Evolutionary conservation across 352 stramenopile species (phyloP).

Genomic region (Pythium graminicola): DNA sequence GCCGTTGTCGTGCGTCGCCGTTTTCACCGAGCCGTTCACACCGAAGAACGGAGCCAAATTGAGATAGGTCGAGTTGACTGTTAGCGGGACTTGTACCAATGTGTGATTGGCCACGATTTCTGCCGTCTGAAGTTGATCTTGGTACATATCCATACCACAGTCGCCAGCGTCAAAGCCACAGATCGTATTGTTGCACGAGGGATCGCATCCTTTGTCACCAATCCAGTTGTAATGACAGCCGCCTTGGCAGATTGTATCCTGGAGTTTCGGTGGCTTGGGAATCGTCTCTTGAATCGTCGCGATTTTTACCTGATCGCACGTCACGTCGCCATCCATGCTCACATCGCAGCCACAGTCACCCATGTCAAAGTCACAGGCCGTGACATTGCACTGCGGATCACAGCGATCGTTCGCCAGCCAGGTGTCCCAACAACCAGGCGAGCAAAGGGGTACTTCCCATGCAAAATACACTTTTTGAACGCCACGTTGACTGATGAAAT

Average conservation of each 20-base stretch:
- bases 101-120: conserved; percentile 47
- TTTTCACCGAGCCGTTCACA: conserved; percentile 43
- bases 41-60: conserved; percentile 61
- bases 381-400: conserved; percentile 86
- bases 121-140: conserved; percentile 37
- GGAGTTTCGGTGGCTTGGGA: conserved; percentile 39
- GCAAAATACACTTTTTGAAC: conserved; percentile 90
- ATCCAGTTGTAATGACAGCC: conserved; percentile 76
- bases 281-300: conserved; percentile 45
- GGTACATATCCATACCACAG: conserved; percentile 40
- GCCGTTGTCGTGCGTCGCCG: conserved; percentile 59
- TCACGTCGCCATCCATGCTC: conserved; percentile 36
- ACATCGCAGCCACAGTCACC: conserved; percentile 89
- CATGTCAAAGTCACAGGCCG: conserved; percentile 88
- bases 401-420: conserved; percentile 82
- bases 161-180: conserved; percentile 85
- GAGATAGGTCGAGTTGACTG: conserved; percentile 58
- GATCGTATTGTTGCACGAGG: conserved; percentile 66
- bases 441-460: conserved; percentile 91
- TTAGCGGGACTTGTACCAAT: conserved; percentile 56
- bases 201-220: conserved; percentile 74
- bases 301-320: conserved; percentile 56
- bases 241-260: conserved; percentile 60
- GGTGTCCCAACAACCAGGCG: conserved; percentile 59
- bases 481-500: conserved; percentile 86